Percentiles rank a stretch among this genome's conserved stretches.
These are phyloP conservation scores for Coprinopsis strossmayeri DNA, from an alignment of 768 basidiomycete genomes.

Conservation along the genomic window DNA sequence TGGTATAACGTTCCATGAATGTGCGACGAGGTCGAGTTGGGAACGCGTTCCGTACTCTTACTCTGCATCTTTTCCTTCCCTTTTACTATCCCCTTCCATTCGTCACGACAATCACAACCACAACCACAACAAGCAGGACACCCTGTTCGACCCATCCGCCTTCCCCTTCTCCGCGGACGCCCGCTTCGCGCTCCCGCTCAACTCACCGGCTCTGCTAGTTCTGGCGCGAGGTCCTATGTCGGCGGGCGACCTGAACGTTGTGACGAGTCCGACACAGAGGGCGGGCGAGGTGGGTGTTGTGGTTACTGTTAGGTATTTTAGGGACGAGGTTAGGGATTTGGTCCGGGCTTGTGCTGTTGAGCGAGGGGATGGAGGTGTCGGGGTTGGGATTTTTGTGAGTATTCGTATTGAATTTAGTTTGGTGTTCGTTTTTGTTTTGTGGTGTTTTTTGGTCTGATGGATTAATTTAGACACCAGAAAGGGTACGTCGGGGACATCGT, in stretches of 20 bases:
- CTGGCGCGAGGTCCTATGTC: slow-evolving; percentile 21
- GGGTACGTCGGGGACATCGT: neutral
- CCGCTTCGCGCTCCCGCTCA: slow-evolving; percentile 18
- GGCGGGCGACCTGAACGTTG: slow-evolving; percentile 19
- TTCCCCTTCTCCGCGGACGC: neutral
- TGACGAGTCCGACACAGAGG: slow-evolving; percentile 16
- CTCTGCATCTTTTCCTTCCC: neutral
- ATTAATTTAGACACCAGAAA: slow-evolving; percentile 15
- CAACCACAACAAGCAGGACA: no score
- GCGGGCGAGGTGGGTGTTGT: slow-evolving; percentile 18
- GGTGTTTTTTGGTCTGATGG: neutral
- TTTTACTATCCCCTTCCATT: no score
- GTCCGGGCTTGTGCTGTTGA: slow-evolving; percentile 22
- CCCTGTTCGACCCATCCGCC: slow-evolving; percentile 10
- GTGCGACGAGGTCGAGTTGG: slow-evolving; percentile 4
- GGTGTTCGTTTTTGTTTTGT: neutral
- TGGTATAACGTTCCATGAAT: slow-evolving; percentile 15
- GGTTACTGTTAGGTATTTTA: slow-evolving; percentile 19
- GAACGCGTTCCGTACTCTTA: neutral
- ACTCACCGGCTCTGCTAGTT: slow-evolving; percentile 21
- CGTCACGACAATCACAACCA: no score
- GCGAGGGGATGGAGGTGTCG: slow-evolving; percentile 20
- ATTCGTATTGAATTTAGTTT: neutral
- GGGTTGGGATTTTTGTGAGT: slow-evolving; percentile 32
- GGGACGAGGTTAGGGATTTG: slow-evolving; percentile 15